Base-by-base conservation (phyloP, 768 basidiomycete genomes). In the Hortiboletus campestris region DNA sequence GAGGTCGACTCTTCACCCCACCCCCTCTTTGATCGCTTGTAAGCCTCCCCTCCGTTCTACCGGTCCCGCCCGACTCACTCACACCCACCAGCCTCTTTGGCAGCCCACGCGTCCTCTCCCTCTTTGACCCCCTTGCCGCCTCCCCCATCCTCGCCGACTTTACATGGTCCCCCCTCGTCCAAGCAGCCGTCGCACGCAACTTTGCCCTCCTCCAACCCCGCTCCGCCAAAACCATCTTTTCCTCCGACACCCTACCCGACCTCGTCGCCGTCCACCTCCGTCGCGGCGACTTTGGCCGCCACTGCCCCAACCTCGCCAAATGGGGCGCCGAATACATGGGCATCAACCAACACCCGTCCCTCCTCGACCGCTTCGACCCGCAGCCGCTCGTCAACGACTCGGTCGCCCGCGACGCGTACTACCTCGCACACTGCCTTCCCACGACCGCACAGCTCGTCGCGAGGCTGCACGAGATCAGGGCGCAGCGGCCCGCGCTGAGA, bases 241-340 rank as follows among this genome's bases (percentile, higher is more conserved):
- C 53, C 48, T 46, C 60, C 20, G 51, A 61, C 31, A 68, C 71
- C 10, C 68, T 82, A 22, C 61, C 68, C 2, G 80, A 78, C 3
- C 71, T 84, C 7, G 63, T 85, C 13, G 84, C 84, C 1, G 53
- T 85, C 9, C 84, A 85, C 49, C 72, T 85, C 40, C 77, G 84
- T 0, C 73, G 82, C 1, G 84, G 84, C 6, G 84, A 85, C 56
- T 85, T 80, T 61, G 75, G 79, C 40, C 77, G 84, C 0, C 84
- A 84, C 59, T 85, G 84, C 57, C 71, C 73, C 2, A 77, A 80
- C 38, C 75, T 85, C 35, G 75, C 76, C 1, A 55, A 66, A 6
- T 80, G 79, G 80, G 63, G 67, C 40, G 60, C 76, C 0, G 53
- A 60, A 1, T 85, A 78, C 63, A 80, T 80, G 72, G 82, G 82